These are phyloP conservation scores for Globisporangium barbulae DNA, from an alignment of 352 stramenopile genomes.

Conservation along the genomic window DNA sequence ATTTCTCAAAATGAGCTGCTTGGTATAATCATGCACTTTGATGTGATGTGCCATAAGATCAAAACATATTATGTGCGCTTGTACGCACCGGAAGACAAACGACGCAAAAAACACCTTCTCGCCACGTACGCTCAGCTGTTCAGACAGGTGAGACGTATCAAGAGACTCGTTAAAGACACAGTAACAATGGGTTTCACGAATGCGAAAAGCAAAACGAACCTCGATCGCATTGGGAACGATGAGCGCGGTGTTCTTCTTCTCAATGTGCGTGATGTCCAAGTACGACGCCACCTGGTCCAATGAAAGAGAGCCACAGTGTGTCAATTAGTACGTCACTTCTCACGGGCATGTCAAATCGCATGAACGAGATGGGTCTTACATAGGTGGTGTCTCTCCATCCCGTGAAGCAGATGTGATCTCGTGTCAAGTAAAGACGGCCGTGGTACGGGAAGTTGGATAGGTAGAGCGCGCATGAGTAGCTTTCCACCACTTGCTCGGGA, in stretches of 20 bases:
- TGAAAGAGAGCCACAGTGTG: background rate
- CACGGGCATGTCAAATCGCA: too few species aligned
- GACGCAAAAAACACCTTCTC: constrained; percentile 81
- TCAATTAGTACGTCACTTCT: too few species aligned
- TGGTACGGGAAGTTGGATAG: constrained; percentile 81
- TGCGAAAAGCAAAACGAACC: constrained; percentile 24
- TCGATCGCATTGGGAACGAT: constrained; percentile 87
- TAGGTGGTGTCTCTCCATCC: constrained; percentile 82
- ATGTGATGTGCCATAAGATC: background rate
- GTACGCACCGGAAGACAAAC: constrained; percentile 72
- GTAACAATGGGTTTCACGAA: background rate
- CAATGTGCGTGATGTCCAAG: constrained; percentile 64
- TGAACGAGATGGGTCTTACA: constrained; percentile 28
- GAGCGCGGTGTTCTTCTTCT: constrained; percentile 84
- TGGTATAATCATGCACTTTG: background rate
- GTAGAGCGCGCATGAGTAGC: constrained; percentile 78
- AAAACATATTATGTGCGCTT: background rate
- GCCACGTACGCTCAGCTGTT: constrained; percentile 60
- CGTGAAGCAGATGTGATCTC: constrained; percentile 73
- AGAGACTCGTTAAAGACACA: background rate
- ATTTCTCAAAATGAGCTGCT: constrained; percentile 4
- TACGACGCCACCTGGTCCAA: constrained; percentile 57
- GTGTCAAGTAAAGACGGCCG: constrained; percentile 74
- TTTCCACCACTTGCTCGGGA: constrained; percentile 80
- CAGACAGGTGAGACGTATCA: background rate